phyloP scores from a whole-genome alignment of 75 land plant genomes.

The Chamaecyparis obtusa region DNA sequence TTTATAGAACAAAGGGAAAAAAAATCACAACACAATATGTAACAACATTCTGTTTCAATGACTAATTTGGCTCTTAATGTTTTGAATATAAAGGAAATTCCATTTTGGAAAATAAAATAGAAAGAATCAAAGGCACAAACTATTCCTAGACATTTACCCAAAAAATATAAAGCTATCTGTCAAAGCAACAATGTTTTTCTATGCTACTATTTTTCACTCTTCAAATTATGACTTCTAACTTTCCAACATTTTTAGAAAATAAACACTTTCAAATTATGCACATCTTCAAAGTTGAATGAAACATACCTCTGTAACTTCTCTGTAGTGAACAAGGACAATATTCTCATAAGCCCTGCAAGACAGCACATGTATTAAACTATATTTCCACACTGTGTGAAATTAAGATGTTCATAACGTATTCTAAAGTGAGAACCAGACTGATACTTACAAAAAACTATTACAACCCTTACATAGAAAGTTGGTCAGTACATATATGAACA shows the following conservation, averaged over 20 bases:
- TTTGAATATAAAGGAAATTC: background rate
- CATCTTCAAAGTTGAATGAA: background rate
- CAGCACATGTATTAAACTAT: background rate
- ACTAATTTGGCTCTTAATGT: background rate
- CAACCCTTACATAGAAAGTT: background rate
- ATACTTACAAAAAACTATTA: background rate
- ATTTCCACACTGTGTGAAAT: background rate
- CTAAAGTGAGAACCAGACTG: background rate
- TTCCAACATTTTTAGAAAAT: background rate
- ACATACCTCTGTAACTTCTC: slow-evolving; percentile 77
- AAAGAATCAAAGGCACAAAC: background rate
- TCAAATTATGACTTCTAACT: background rate
- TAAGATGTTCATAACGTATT: background rate
- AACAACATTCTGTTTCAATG: background rate
- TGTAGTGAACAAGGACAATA: slow-evolving; percentile 97
- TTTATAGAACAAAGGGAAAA: background rate
- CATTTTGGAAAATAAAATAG: background rate
- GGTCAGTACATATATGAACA: background rate
- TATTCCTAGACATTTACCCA: background rate
- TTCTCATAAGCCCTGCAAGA: slow-evolving; percentile 77
- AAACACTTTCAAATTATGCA: background rate
- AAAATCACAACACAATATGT: background rate
- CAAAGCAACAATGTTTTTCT: background rate
- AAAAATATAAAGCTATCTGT: background rate
- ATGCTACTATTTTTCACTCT: background rate